Base-by-base conservation (phyloP, 495 filamentous ascomycete genomes). In the Xylaria longipes region DNA sequence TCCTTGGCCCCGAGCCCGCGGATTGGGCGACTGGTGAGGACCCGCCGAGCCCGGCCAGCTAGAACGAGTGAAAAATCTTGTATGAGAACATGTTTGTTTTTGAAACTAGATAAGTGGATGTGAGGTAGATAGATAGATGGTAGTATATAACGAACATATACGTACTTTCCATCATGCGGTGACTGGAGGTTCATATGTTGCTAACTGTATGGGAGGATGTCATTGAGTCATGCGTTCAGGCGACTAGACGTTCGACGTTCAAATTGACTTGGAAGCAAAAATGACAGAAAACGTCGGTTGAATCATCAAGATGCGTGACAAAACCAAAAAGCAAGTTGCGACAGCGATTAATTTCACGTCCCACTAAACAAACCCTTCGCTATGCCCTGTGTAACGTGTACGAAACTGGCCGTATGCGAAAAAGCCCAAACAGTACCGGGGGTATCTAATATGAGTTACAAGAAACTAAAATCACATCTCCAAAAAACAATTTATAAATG, bases 11-110 rank as follows among this genome's bases (percentile, higher is more conserved):
- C 5, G 81, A 88, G 63, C 82, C 84, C 25, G 83, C 54, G 39
- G 72, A 80, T 31, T 91, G 89, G 90, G 86, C 87, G 35, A 88
- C 85, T 41, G 89, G 89, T 0, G 79, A 79, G 65, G 77, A 85
- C 62, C 91, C 91, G n/a, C 90, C 88, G 35, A 82, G 80, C 61
- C 82, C 80, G 29, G 80, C 78, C 9, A 81, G 76, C 68, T 76
- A 75, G 73, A 54, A 43, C 70, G 25, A 60, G 27, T n/a, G 58
- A 66, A 29, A 0, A 1, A 52, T 17, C 9, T 48, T 31, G 8
- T 33, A 22, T 14, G 9, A 52, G 15, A 2, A 56, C 25, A 8
- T 35, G 2, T 64, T 56, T n/a, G 8, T 60, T 60, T 0, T n/a
- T n/a, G n/a, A 11, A 14, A 6, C 17, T 22, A 37, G 20, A n/a